Conservation (phyloP, 2,329 filamentous ascomycete genomes). For the Aspergillus japonicus region DNA sequence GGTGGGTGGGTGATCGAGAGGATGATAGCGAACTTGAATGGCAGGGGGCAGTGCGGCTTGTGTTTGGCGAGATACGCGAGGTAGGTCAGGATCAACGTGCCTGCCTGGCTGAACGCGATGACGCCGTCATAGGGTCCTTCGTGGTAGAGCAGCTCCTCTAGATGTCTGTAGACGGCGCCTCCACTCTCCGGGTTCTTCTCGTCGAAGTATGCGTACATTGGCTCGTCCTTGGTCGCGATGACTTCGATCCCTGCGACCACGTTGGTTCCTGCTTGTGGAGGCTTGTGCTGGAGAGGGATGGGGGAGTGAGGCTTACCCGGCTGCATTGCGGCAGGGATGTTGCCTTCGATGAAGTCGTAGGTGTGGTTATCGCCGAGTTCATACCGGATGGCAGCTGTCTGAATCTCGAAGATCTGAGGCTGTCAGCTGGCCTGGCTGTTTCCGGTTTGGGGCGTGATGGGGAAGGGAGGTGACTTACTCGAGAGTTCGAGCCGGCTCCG, state of each 20-base stretch:
- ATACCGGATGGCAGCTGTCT: conserved; percentile 21
- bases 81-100: conserved; percentile 19
- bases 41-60: conserved; percentile 2
- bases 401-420: conserved; percentile 5
- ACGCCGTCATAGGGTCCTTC: conserved; percentile 32
- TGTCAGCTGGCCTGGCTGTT: neutral
- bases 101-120: conserved; percentile 29
- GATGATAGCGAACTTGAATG: conserved; percentile 27
- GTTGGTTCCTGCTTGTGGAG: neutral
- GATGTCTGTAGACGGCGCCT: conserved; percentile 2
- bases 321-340: conserved; percentile 13
- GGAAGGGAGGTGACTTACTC: conserved; percentile 10
- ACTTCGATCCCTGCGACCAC: neutral
- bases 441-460: too few species aligned
- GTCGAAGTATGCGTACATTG: conserved; percentile 11
- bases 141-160: conserved; percentile 19
- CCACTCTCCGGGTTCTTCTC: neutral
- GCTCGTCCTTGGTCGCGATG: conserved; percentile 6
- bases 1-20: conserved; percentile 15
- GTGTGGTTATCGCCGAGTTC: conserved; percentile 19
- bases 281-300: neutral
- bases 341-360: conserved; percentile 26
- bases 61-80: conserved; percentile 2
- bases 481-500: conserved; percentile 24
- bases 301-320: conserved; percentile 8